phyloP scores from a whole-genome alignment of 345 rosid genomes.

The Citropsis articulata region DNA sequence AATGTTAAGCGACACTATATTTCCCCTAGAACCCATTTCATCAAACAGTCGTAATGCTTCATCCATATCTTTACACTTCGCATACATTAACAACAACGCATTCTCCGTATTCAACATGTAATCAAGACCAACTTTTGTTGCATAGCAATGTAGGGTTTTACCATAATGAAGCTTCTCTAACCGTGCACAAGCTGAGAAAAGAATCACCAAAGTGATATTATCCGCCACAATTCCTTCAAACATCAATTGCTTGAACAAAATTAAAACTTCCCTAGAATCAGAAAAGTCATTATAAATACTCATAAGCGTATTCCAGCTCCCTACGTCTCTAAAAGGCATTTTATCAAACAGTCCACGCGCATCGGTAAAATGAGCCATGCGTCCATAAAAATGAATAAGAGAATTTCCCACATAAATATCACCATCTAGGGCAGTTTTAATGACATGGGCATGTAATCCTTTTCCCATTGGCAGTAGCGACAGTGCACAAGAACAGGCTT shows the following conservation, averaged over 20 bases:
- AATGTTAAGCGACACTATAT: slow-evolving; percentile 19
- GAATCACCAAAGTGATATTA: slow-evolving; percentile 4
- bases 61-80: slow-evolving; percentile 16
- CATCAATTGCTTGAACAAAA: slow-evolving; percentile 17
- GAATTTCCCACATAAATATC: slow-evolving; percentile 23
- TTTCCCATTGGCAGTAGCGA: slow-evolving; percentile 1
- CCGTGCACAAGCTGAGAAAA: slow-evolving; percentile 21
- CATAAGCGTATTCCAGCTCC: slow-evolving; percentile 26
- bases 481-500: slow-evolving; percentile 18
- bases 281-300: slow-evolving; percentile 4
- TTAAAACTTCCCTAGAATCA: slow-evolving; percentile 3
- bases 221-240: slow-evolving; percentile 11
- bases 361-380: background rate
- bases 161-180: slow-evolving; percentile 16
- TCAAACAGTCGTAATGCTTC: slow-evolving; percentile 15
- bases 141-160: slow-evolving; percentile 17
- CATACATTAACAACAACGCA: slow-evolving; percentile 22
- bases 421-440: slow-evolving; percentile 4
- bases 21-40: slow-evolving; percentile 18
- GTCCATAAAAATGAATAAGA: slow-evolving; percentile 16
- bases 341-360: slow-evolving; percentile 17
- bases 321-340: slow-evolving; percentile 21
- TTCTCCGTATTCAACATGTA: slow-evolving; percentile 17
- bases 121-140: slow-evolving; percentile 22
- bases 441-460: slow-evolving; percentile 21